Evolutionary conservation across 306 rosid species (phyloP).

Genomic region (Adenanthera pavonina): DNA sequence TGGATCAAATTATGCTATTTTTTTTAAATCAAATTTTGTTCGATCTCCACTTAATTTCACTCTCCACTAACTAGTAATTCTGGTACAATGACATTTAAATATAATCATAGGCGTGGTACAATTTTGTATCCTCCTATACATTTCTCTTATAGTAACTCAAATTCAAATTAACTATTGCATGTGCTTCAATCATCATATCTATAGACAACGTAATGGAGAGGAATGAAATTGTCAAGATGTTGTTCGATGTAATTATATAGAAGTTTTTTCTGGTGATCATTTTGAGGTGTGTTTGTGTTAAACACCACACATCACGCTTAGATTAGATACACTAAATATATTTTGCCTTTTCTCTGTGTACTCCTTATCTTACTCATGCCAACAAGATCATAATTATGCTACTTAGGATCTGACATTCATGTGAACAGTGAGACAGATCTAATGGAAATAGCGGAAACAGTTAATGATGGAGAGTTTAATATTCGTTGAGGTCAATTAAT

Average conservation of each 20-base stretch:
- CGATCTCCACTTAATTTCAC: no score
- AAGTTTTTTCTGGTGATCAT: neutral
- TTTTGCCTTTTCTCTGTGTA: neutral
- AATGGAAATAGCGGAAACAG: neutral
- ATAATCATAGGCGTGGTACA: neutral
- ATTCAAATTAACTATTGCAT: neutral
- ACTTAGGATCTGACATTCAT: neutral
- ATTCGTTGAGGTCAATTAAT: neutral
- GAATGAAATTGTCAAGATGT: constrained; percentile 9
- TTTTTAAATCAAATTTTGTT: no score
- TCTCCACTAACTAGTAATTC: neutral
- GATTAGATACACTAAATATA: neutral
- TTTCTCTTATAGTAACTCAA: neutral
- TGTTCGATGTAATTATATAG: neutral
- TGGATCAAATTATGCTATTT: no score
- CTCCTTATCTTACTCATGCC: neutral
- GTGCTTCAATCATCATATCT: constrained; percentile 3
- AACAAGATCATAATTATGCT: constrained; percentile 6
- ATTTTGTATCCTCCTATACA: neutral
- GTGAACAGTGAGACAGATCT: neutral
- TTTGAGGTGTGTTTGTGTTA: neutral
- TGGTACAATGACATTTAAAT: neutral
- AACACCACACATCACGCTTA: neutral
- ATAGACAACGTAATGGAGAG: neutral
- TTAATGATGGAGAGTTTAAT: constrained; percentile 1